Evolutionary conservation across 495 filamentous ascomycete genomes (phyloP).

Genomic region (Penicillium egyptiacum): DNA sequence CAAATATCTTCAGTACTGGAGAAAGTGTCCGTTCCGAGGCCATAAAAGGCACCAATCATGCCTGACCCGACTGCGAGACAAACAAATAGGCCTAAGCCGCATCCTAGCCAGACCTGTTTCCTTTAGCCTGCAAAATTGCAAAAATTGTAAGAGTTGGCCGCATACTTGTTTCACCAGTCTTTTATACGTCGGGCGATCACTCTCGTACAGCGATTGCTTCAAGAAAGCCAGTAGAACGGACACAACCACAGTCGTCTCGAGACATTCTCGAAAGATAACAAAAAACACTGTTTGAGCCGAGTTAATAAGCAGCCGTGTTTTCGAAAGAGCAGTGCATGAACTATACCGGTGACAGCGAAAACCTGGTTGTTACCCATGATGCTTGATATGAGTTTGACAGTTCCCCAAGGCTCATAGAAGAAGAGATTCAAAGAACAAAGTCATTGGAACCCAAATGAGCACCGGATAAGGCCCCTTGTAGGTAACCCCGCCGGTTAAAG

Average conservation of each 20-base stretch:
- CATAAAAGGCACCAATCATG: constrained; percentile 81
- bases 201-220: constrained; percentile 68
- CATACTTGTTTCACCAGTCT: constrained; percentile 68
- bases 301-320: background rate
- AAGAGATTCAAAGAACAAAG: background rate
- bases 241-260: constrained; percentile 79
- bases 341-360: background rate
- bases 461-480: background rate
- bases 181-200: constrained; percentile 60
- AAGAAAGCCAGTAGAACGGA: constrained; percentile 80
- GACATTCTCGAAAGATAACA: constrained; percentile 79
- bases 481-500: background rate
- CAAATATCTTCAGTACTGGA: constrained; percentile 67
- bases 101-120: constrained; percentile 68
- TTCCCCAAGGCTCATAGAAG: background rate
- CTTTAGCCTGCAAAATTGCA: background rate
- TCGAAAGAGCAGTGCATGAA: background rate
- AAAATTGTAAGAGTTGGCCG: background rate
- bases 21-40: constrained; percentile 64
- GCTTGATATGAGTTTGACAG: background rate
- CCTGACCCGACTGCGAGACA: constrained; percentile 68
- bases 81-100: constrained; percentile 59
- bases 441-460: background rate
- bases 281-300: constrained; percentile 63
- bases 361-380: constrained; percentile 16